Conservation (phyloP, 306 rosid genomes). For the Cicer chorassanicum region DNA sequence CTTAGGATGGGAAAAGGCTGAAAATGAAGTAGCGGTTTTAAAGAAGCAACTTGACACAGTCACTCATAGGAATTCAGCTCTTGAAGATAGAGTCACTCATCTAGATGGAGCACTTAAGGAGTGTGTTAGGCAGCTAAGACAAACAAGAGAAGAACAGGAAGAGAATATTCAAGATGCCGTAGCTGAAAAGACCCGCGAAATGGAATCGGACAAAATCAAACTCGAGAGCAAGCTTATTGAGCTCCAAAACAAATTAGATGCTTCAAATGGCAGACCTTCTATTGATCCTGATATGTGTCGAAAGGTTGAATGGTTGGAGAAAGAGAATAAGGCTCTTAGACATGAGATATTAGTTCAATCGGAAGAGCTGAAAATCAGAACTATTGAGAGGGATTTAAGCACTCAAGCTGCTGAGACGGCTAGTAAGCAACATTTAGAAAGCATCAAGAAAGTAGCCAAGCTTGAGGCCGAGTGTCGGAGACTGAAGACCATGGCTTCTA, state of each 20-base stretch:
- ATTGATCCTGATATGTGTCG: slow-evolving; percentile 58
- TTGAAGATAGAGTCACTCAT: slow-evolving; percentile 82
- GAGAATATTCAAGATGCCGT: slow-evolving; percentile 67
- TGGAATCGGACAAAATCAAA: slow-evolving; percentile 69
- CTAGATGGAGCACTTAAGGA: slow-evolving; percentile 96
- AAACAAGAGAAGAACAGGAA: slow-evolving; percentile 87
- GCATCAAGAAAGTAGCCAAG: slow-evolving; percentile 87
- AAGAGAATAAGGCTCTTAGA: slow-evolving; percentile 74
- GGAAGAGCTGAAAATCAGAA: slow-evolving; percentile 79
- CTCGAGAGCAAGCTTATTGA: slow-evolving; percentile 73
- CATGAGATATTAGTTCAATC: slow-evolving; percentile 66
- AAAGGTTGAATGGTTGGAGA: slow-evolving; percentile 68
- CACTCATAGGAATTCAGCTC: slow-evolving; percentile 59
- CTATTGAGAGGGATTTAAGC: slow-evolving; percentile 92
- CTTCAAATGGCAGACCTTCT: slow-evolving; percentile 51
- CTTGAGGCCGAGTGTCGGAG: slow-evolving; percentile 93
- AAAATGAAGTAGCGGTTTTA: slow-evolving; percentile 73
- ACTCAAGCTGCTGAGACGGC: slow-evolving; percentile 92
- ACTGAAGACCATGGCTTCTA: slow-evolving; percentile 59
- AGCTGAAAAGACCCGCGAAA: slow-evolving; percentile 59
- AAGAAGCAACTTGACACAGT: slow-evolving; percentile 77
- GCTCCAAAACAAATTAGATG: slow-evolving; percentile 65
- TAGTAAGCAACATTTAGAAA: slow-evolving; percentile 90
- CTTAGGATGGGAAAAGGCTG: slow-evolving; percentile 97
- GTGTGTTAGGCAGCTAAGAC: slow-evolving; percentile 95